Conservation (phyloP, 345 rosid species). For the Euphorbia peplus region DNA sequence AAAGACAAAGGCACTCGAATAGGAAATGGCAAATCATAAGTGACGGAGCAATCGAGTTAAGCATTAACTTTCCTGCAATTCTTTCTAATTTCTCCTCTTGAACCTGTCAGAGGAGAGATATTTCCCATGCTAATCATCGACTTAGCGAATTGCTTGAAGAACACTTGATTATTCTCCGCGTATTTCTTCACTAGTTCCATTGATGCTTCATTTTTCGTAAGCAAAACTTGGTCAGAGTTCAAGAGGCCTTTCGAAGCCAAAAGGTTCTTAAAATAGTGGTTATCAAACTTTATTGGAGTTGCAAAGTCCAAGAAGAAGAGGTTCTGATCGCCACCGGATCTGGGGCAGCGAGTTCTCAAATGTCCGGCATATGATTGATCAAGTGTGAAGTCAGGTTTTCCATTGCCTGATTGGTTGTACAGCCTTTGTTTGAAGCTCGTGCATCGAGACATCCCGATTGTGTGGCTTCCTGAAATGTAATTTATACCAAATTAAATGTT, state of each 20-base stretch:
- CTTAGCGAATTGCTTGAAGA: conserved; percentile 71
- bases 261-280: conserved; percentile 77
- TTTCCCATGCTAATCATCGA: conserved; percentile 93
- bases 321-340: conserved; percentile 33
- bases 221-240: conserved; percentile 76
- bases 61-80: conserved; percentile 70
- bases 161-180: conserved; percentile 54
- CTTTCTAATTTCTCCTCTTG: conserved; percentile 76
- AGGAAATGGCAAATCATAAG: not conserved
- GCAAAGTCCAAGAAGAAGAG: no score
- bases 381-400: conserved; percentile 52
- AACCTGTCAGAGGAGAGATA: conserved; percentile 78
- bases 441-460: conserved; percentile 83
- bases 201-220: conserved; percentile 52
- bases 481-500: not conserved
- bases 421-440: conserved; percentile 89
- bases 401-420: conserved; percentile 62
- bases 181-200: conserved; percentile 68
- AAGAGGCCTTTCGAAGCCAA: conserved; percentile 66
- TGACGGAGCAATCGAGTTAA: conserved; percentile 9
- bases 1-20: not conserved
- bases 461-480: conserved; percentile 53
- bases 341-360: conserved; percentile 21
- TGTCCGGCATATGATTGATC: conserved; percentile 24
- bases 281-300: conserved; percentile 60